These are phyloP conservation scores for Aquilaria agallochum DNA, from an alignment of 441 rosid genomes.

Conservation along the genomic window DNA sequence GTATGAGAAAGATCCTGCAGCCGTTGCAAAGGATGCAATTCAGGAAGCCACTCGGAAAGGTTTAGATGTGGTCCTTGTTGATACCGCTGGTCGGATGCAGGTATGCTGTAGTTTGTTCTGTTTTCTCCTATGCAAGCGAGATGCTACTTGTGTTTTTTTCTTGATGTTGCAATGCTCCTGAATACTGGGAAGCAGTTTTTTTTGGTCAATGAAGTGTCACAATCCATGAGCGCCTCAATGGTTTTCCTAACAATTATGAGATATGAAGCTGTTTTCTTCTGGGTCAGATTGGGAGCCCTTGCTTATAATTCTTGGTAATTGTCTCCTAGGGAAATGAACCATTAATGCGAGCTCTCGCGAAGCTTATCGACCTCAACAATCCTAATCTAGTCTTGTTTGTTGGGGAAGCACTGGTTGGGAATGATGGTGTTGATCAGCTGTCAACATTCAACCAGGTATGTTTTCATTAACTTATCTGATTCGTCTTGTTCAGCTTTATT, in stretches of 20 bases:
- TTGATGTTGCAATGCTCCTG: background rate
- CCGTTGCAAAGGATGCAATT: constrained; percentile 97
- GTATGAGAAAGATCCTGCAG: constrained; percentile 97
- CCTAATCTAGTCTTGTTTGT: constrained; percentile 96
- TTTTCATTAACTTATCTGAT: constrained; percentile 8
- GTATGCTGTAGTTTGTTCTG: constrained; percentile 21
- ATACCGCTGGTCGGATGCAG: constrained; percentile 99
- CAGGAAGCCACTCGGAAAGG: constrained; percentile 84
- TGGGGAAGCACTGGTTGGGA: constrained; percentile 98
- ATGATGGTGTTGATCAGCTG: constrained; percentile 95
- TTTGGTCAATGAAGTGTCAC: background rate
- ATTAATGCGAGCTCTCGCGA: constrained; percentile 94
- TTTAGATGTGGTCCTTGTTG: constrained; percentile 95
- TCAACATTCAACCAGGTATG: constrained; percentile 91
- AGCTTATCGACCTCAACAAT: constrained; percentile 75
- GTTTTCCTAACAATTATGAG: background rate
- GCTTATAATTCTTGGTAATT: background rate
- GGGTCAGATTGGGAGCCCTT: background rate
- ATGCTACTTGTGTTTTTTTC: background rate
- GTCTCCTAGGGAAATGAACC: constrained; percentile 84
- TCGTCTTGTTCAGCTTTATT: background rate
- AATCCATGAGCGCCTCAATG: too few species aligned
- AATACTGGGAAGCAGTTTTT: background rate
- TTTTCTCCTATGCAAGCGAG: background rate
- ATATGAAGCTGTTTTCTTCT: constrained; percentile 1